Percentiles rank a stretch among this genome's conserved stretches.
Conservation (phyloP, 2,329 filamentous ascomycete species). For the Pestalotiopsis sp. region DNA sequence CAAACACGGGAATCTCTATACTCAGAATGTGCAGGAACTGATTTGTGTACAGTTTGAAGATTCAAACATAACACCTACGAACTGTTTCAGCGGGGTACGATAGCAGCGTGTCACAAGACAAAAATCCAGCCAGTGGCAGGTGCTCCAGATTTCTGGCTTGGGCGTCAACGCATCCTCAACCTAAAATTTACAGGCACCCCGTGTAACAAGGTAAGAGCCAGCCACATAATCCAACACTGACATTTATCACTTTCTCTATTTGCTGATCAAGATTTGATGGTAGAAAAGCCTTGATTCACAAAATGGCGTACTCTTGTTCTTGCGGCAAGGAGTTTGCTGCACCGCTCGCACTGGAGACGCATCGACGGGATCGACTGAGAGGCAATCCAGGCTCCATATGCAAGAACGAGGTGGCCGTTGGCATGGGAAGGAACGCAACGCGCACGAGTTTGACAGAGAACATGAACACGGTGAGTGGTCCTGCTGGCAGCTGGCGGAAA, state of each 20-base stretch:
- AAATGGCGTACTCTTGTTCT: not conserved
- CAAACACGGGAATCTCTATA: too few species aligned
- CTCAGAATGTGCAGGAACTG: too few species aligned
- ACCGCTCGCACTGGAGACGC: not conserved
- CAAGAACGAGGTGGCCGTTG: not conserved
- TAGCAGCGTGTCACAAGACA: not conserved
- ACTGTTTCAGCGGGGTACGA: not conserved
- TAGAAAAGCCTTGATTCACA: not conserved
- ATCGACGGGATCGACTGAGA: not conserved
- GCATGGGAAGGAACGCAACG: not conserved
- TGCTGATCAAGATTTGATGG: not conserved
- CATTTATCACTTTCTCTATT: not conserved
- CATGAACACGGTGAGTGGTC: not conserved
- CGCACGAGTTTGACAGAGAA: not conserved
- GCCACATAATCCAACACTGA: not conserved
- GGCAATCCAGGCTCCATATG: not conserved
- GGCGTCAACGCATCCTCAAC: not conserved
- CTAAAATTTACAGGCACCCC: not conserved
- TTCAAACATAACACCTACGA: too few species aligned
- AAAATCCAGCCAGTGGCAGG: not conserved
- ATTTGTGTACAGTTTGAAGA: too few species aligned
- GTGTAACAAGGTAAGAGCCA: not conserved
- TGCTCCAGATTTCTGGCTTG: not conserved
- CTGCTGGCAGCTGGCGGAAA: not conserved
- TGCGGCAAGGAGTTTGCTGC: not conserved